phyloP scores from a whole-genome alignment of 2,329 filamentous ascomycete species.

The Fusarium sp. region DNA sequence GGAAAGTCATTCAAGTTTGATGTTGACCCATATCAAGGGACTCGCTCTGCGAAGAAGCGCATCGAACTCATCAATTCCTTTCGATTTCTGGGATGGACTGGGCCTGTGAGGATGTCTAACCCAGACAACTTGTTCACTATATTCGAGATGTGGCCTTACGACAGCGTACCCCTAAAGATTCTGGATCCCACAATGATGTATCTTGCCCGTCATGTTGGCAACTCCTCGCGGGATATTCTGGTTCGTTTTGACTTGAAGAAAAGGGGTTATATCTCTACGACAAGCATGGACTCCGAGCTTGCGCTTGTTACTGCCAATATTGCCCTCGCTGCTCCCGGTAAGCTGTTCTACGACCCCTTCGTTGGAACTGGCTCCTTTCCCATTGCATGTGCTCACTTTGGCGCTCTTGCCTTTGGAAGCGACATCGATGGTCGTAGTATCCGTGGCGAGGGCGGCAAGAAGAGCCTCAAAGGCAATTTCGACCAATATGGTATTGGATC shows the following conservation, averaged over 20 bases:
- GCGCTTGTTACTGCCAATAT: slow-evolving; percentile 93
- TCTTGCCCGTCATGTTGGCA: slow-evolving; percentile 78
- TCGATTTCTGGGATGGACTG: slow-evolving; percentile 79
- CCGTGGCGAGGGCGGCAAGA: slow-evolving; percentile 72
- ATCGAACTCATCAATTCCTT: slow-evolving; percentile 86
- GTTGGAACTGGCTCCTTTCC: slow-evolving; percentile 95
- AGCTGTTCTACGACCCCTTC: slow-evolving; percentile 93
- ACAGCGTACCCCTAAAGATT: slow-evolving; percentile 61
- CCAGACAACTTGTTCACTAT: slow-evolving; percentile 82
- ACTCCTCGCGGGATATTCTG: slow-evolving; percentile 75
- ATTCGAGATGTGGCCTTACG: slow-evolving; percentile 81
- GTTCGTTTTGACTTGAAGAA: slow-evolving; percentile 91
- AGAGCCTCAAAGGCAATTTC: slow-evolving; percentile 76
- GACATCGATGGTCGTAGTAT: slow-evolving; percentile 95
- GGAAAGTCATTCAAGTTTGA: slow-evolving; percentile 82
- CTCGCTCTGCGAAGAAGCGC: slow-evolving; percentile 72
- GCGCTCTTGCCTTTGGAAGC: slow-evolving; percentile 83
- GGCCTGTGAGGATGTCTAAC: slow-evolving; percentile 80
- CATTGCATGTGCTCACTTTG: slow-evolving; percentile 90
- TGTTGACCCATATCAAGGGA: slow-evolving; percentile 84
- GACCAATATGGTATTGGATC: slow-evolving; percentile 79
- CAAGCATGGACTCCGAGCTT: slow-evolving; percentile 96
- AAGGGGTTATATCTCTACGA: slow-evolving; percentile 91
- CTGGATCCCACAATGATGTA: slow-evolving; percentile 71
- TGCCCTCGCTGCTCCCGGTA: slow-evolving; percentile 83